phyloP scores from a whole-genome alignment of 108 stramenopile genomes.

The Cyclotella baltica region DNA sequence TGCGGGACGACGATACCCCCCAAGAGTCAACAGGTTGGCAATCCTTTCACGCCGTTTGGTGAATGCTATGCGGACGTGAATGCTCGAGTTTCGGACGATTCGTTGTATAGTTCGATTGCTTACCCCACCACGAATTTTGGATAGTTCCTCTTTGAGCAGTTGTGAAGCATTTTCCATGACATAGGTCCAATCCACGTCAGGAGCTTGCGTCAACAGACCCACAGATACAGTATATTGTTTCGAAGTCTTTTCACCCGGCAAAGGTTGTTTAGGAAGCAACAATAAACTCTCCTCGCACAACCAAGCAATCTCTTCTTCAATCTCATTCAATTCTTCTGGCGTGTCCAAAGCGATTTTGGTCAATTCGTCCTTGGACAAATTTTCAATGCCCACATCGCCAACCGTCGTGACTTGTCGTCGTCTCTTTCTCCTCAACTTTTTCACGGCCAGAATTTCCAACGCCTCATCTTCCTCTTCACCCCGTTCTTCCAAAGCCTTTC shows the following conservation, averaged over 20 bases:
- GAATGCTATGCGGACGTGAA: conserved; percentile 33
- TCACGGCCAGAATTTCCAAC: background rate
- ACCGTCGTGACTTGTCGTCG: background rate
- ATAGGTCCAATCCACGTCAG: conserved; percentile 42
- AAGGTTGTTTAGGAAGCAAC: conserved; percentile 9
- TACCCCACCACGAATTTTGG: conserved; percentile 1
- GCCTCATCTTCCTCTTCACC: conserved; percentile 3
- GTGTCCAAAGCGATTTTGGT: background rate
- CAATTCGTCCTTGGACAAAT: background rate
- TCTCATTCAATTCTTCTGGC: conserved; percentile 4
- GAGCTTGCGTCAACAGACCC: conserved; percentile 25
- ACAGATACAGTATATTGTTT: conserved; percentile 9
- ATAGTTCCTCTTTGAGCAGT: conserved; percentile 19
- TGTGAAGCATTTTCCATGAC: conserved; percentile 23
- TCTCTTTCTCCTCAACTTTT: conserved; percentile 14
- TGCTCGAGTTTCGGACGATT: conserved; percentile 22
- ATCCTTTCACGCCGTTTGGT: conserved; percentile 38
- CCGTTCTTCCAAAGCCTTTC: conserved; percentile 28
- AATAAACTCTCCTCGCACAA: conserved; percentile 41
- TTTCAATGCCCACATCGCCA: background rate
- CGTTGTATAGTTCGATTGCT: conserved; percentile 22
- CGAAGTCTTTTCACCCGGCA: background rate
- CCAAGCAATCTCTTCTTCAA: conserved; percentile 12
- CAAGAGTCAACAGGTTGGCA: conserved; percentile 20
- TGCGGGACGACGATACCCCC: conserved; percentile 37